Evolutionary conservation across 2,329 filamentous ascomycete genomes (phyloP).

Genomic region (Calonectria honghensis): DNA sequence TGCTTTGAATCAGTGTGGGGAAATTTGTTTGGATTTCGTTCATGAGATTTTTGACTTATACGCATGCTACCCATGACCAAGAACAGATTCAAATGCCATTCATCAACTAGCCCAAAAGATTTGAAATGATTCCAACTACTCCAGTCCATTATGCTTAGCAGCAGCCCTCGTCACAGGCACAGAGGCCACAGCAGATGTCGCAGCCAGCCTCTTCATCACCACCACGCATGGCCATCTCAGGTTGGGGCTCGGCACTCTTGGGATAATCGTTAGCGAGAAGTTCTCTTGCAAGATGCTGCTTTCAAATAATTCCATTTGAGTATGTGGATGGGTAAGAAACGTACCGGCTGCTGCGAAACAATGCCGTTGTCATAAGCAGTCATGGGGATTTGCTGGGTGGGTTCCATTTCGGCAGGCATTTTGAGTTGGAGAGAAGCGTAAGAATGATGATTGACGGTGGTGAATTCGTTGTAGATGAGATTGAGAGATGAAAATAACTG

Average conservation of each 20-base stretch:
- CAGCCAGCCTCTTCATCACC: slow-evolving; percentile 68
- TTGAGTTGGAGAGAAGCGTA: background rate
- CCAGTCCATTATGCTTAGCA: slow-evolving; percentile 57
- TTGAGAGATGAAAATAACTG: background rate
- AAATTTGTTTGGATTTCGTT: background rate
- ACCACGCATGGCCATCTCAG: slow-evolving; percentile 64
- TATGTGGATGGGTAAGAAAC: slow-evolving; percentile 41
- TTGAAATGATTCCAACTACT: background rate
- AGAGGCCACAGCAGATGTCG: slow-evolving; percentile 67
- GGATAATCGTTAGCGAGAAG: background rate
- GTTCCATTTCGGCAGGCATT: slow-evolving; percentile 63
- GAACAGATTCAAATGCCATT: background rate
- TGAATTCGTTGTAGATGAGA: background rate
- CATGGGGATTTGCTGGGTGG: slow-evolving; percentile 66
- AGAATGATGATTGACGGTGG: background rate
- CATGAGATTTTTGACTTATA: background rate
- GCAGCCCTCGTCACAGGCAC: slow-evolving; percentile 65
- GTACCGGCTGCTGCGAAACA: slow-evolving; percentile 65
- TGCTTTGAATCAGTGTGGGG: background rate
- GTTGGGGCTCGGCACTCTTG: slow-evolving; percentile 63
- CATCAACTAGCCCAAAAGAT: background rate
- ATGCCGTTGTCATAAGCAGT: slow-evolving; percentile 59
- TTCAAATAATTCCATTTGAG: background rate
- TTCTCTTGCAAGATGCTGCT: background rate
- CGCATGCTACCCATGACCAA: background rate